phyloP scores from a whole-genome alignment of 1,139 yeast species.

The Saccharomyces uvarum region DNA sequence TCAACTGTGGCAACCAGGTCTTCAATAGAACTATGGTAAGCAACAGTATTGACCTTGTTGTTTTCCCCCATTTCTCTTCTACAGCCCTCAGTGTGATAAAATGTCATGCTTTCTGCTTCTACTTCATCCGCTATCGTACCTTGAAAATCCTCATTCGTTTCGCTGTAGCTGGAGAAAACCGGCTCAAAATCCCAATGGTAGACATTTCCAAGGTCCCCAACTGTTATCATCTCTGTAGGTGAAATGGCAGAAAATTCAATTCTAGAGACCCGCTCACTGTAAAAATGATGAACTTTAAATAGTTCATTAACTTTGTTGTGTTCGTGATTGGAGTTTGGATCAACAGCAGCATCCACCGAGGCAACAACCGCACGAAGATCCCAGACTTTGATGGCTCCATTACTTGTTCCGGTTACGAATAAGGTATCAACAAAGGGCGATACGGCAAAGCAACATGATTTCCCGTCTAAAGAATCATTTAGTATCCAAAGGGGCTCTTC shows the following conservation, averaged over 20 bases:
- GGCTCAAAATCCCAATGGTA: slow-evolving; percentile 30
- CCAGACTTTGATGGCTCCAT: slow-evolving; percentile 28
- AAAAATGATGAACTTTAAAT: slow-evolving; percentile 19
- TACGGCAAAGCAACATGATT: slow-evolving; percentile 15
- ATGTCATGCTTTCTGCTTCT: slow-evolving; percentile 23
- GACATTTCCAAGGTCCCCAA: slow-evolving; percentile 28
- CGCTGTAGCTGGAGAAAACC: slow-evolving; percentile 2
- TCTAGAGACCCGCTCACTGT: slow-evolving; percentile 23
- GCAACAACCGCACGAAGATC: slow-evolving; percentile 24
- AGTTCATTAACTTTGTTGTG: slow-evolving; percentile 10
- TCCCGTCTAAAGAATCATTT: slow-evolving; percentile 17
- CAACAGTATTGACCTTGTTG: slow-evolving; percentile 21
- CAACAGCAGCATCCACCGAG: slow-evolving; percentile 7
- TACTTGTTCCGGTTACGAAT: slow-evolving; percentile 25
- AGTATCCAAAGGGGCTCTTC: slow-evolving; percentile 18
- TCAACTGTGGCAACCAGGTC: slow-evolving; percentile 27
- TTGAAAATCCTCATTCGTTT: background rate
- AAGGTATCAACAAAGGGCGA: slow-evolving; percentile 23
- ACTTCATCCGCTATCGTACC: slow-evolving; percentile 12
- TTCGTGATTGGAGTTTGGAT: slow-evolving; percentile 2
- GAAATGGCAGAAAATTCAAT: slow-evolving; percentile 21
- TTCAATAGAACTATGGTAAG: slow-evolving; percentile 23
- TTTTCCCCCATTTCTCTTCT: slow-evolving; percentile 18
- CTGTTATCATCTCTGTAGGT: slow-evolving; percentile 24
- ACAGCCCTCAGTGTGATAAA: slow-evolving; percentile 31